Percentiles rank a stretch among this genome's conserved stretches.
Conservation (phyloP, 352 stramenopile genomes). For the Pythium brassicae region DNA sequence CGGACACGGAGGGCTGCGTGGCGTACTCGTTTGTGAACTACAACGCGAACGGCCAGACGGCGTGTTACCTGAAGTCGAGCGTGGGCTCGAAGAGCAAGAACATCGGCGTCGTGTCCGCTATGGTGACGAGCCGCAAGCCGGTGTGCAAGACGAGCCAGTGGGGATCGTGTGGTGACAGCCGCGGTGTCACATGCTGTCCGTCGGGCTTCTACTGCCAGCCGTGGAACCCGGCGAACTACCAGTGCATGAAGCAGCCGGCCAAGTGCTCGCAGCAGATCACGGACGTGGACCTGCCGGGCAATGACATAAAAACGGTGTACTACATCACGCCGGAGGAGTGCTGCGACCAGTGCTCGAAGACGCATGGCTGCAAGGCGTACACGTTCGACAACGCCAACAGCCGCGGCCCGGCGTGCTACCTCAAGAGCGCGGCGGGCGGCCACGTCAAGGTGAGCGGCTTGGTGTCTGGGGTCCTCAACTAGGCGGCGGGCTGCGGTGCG, state of each 20-base stretch:
- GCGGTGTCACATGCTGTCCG: slow-evolving; percentile 25
- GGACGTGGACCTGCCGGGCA: slow-evolving; percentile 32
- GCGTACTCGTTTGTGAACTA: slow-evolving; percentile 51
- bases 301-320: slow-evolving; percentile 27
- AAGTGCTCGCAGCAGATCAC: slow-evolving; percentile 30
- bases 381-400: slow-evolving; percentile 27
- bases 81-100: not conserved
- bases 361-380: slow-evolving; percentile 24
- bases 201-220: slow-evolving; percentile 40
- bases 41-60: slow-evolving; percentile 12
- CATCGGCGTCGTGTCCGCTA: slow-evolving; percentile 2
- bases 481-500: not conserved
- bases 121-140: slow-evolving; percentile 5
- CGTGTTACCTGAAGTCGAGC: slow-evolving; percentile 14
- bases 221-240: slow-evolving; percentile 40
- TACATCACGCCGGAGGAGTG: slow-evolving; percentile 14
- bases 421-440: slow-evolving; percentile 13
- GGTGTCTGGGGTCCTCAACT: slow-evolving; percentile 4
- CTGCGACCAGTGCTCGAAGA: slow-evolving; percentile 20
- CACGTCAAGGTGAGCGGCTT: not conserved
- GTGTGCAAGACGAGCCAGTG: slow-evolving; percentile 1
- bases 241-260: slow-evolving; percentile 26
- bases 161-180: not conserved
- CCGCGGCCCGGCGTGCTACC: slow-evolving; percentile 16
- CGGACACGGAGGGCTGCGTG: slow-evolving; percentile 33